phyloP scores from a whole-genome alignment of 306 rosid genomes.

The Acacia acuminata region DNA sequence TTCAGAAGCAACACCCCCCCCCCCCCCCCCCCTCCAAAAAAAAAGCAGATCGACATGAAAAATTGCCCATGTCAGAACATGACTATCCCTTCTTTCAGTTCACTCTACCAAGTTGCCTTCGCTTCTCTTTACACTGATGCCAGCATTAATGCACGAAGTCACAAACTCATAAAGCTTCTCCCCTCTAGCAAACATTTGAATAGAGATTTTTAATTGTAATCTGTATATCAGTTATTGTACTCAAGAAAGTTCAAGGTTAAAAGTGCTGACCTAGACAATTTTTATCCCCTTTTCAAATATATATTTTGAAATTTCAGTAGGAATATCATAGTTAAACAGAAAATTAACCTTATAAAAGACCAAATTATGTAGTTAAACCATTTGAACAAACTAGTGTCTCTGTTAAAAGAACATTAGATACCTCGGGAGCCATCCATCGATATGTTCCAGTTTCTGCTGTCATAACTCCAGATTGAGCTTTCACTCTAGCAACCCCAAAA shows the following conservation, averaged over 20 bases:
- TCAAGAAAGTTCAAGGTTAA: not conserved
- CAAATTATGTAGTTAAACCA: constrained; percentile 24
- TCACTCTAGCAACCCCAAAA: constrained; percentile 98
- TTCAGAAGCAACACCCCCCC: no score
- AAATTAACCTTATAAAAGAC: not conserved
- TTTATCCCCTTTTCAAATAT: not conserved
- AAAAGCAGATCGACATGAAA: not conserved
- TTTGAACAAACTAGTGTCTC: constrained; percentile 21
- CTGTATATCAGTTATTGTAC: not conserved
- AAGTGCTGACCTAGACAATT: not conserved
- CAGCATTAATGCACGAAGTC: not conserved
- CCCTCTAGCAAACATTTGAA: not conserved
- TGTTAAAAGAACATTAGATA: constrained; percentile 25
- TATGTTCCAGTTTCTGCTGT: constrained; percentile 99
- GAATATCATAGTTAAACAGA: constrained; percentile 9
- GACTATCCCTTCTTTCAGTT: not conserved
- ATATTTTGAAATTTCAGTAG: not conserved
- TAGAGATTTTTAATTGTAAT: not conserved
- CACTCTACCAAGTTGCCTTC: not conserved
- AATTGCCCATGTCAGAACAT: not conserved
- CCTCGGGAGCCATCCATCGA: constrained; percentile 99
- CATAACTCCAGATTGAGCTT: constrained; percentile 94
- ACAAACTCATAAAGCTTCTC: not conserved
- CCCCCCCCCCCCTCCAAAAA: no score
- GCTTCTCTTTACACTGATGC: not conserved